A percentile compares a stretch with the other conserved stretches of the same genome.
Conservation (phyloP, 805 yeast species). For the Candida patagonica region DNA sequence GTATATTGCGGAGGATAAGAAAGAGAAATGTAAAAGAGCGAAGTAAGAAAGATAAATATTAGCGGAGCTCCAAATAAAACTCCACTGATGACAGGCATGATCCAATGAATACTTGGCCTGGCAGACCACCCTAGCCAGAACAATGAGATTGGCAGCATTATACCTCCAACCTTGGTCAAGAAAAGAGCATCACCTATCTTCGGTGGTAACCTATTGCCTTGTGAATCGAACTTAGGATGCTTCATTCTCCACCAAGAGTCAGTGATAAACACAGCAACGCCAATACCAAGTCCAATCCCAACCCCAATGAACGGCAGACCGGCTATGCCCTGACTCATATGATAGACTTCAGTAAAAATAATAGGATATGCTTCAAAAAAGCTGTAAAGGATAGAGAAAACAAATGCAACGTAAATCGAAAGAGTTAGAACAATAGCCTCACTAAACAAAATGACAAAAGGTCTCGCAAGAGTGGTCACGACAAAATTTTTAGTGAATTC, state of each 20-base stretch:
- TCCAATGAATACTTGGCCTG: slow-evolving; percentile 36
- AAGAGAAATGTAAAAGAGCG: slow-evolving; percentile 1
- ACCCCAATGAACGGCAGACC: slow-evolving; percentile 28
- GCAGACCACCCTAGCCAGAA: slow-evolving; percentile 61
- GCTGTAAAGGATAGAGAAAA: slow-evolving; percentile 2
- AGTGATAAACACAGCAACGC: slow-evolving; percentile 24
- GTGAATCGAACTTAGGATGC: background rate
- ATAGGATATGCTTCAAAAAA: slow-evolving; percentile 4
- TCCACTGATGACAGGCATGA: slow-evolving; percentile 50
- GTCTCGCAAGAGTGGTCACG: background rate
- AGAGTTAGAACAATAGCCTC: slow-evolving; percentile 1
- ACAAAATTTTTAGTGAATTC: background rate
- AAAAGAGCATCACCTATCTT: slow-evolving; percentile 49
- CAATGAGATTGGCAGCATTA: slow-evolving; percentile 43
- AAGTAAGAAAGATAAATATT: slow-evolving; percentile 1
- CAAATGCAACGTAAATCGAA: slow-evolving; percentile 1
- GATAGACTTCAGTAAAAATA: background rate
- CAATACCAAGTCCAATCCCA: slow-evolving; percentile 27
- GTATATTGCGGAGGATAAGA: slow-evolving; percentile 33
- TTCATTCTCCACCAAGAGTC: background rate
- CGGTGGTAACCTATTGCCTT: background rate
- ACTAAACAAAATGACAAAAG: background rate
- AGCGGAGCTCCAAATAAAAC: slow-evolving; percentile 21
- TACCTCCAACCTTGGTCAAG: slow-evolving; percentile 32
- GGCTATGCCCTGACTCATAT: slow-evolving; percentile 11